Evolutionary conservation across 176 grass and related monocot species (phyloP).

Genomic region (Thinopyrum elongatum): DNA sequence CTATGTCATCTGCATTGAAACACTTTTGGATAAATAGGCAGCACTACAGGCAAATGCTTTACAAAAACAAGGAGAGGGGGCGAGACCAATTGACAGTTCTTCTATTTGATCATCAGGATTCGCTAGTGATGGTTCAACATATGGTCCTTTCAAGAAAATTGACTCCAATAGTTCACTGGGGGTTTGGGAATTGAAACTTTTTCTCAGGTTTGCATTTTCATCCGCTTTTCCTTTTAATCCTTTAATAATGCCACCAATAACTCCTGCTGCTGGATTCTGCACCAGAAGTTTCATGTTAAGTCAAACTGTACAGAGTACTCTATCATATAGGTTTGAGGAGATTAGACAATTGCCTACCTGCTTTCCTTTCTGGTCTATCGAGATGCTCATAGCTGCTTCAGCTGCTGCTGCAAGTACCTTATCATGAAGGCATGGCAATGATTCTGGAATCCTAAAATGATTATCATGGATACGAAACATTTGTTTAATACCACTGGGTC

Average conservation of each 20-base stretch:
- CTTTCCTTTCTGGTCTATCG: slow-evolving; percentile 65
- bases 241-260: slow-evolving; percentile 82
- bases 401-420: slow-evolving; percentile 91
- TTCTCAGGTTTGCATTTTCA: slow-evolving; percentile 44
- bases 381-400: slow-evolving; percentile 67
- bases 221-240: slow-evolving; percentile 80
- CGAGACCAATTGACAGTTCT: slow-evolving; percentile 77
- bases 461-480: not conserved
- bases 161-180: slow-evolving; percentile 57
- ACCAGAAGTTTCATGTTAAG: slow-evolving; percentile 24
- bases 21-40: slow-evolving; percentile 26
- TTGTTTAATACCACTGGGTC: not conserved
- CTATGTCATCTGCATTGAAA: slow-evolving; percentile 81
- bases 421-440: slow-evolving; percentile 86
- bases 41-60: slow-evolving; percentile 15
- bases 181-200: slow-evolving; percentile 27
- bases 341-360: slow-evolving; percentile 50
- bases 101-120: slow-evolving; percentile 40
- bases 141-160: slow-evolving; percentile 62
- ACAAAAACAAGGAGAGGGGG: slow-evolving; percentile 43
- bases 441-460: slow-evolving; percentile 80
- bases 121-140: slow-evolving; percentile 38
- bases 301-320: slow-evolving; percentile 7
- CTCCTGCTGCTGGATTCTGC: slow-evolving; percentile 59
- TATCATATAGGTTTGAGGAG: not conserved